Base-by-base conservation (phyloP, 345 rosid genomes). In the Eucalyptus leucophloia region DNA sequence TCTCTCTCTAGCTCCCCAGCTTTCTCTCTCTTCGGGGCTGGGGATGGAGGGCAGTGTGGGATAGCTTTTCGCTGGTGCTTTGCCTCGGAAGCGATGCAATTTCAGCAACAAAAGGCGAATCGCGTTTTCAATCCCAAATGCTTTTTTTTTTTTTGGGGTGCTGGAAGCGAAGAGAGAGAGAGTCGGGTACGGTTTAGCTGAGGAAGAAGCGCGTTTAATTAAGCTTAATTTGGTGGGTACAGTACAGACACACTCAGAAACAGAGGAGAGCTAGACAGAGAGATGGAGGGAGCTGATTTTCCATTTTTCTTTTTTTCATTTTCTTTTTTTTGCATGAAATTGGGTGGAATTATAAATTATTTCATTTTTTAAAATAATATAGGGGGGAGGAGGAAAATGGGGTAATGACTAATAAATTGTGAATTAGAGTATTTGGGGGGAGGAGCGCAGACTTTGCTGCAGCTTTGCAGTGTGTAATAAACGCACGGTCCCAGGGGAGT, bases 71-170 rank as follows among this genome's bases (percentile, higher is more conserved):
- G 50, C 69, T 60, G 69, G 69, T 91, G 87, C 86, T 94, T 93
- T 92, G 94, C 90, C 91, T 91, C 92, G 92, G 92, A 94, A 94
- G 92, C 92, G 62, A 56, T 56, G 62, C 62, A 11, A 53, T 53
- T 53, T 49, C 89, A 86, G 90, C 89, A 88, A 92, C 62, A 9
- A 67, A 34, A 90, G 83, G 93, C 83, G 8, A 90, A 53, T 65
- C n/a, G 90, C 91, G 86, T 50, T 86, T 86, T 65, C 91, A 88
- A 65, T 89, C 88, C 89, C 72, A 32, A 69, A 60, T 47, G 26
- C 49, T 5, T 8, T 53, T 60, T 40, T 7, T 13, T 49, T 15
- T 49, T 49, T 12, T 5, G 50, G 42, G 60, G 83, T 42, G 87
- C 60, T 37, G 83, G 67, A 60, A 28, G n/a, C 30, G 32, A 28